These are phyloP conservation scores for Dipsacomyces acuminosporus DNA, from an alignment of 371 early-diverging fungal genomes.

Conservation along the genomic window DNA sequence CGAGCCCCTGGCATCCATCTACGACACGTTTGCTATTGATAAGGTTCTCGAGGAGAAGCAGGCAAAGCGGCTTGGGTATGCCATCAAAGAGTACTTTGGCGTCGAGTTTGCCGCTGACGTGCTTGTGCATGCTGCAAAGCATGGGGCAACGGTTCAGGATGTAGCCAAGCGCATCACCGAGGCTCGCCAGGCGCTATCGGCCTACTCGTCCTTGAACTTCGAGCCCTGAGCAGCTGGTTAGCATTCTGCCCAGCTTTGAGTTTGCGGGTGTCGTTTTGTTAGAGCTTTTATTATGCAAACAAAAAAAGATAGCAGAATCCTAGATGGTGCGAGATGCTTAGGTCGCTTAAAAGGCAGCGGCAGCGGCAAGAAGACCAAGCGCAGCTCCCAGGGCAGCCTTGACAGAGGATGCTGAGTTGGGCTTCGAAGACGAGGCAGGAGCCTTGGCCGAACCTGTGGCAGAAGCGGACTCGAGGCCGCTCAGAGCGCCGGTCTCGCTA, in stretches of 20 bases:
- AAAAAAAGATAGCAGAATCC: neutral
- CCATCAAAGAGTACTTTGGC: slow-evolving; percentile 70
- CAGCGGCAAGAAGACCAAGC: slow-evolving; percentile 16
- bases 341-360: slow-evolving; percentile 14
- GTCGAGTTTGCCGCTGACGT: slow-evolving; percentile 87
- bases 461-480: neutral
- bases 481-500: neutral
- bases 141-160: slow-evolving; percentile 53
- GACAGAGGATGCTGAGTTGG: slow-evolving; percentile 1
- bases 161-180: slow-evolving; percentile 51
- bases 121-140: slow-evolving; percentile 50
- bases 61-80: slow-evolving; percentile 71
- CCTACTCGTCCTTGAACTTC: slow-evolving; percentile 42
- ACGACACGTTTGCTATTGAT: slow-evolving; percentile 35
- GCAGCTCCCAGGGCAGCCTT: slow-evolving; percentile 23
- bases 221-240: neutral
- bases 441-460: neutral
- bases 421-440: neutral
- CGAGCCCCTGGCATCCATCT: slow-evolving; percentile 39
- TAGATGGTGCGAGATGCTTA: neutral
- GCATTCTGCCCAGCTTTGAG: no score
- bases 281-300: neutral
- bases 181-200: slow-evolving; percentile 49
- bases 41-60: slow-evolving; percentile 58
- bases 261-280: no score